Conservation (phyloP, 345 rosid genomes). For the Angophora floribunda region DNA sequence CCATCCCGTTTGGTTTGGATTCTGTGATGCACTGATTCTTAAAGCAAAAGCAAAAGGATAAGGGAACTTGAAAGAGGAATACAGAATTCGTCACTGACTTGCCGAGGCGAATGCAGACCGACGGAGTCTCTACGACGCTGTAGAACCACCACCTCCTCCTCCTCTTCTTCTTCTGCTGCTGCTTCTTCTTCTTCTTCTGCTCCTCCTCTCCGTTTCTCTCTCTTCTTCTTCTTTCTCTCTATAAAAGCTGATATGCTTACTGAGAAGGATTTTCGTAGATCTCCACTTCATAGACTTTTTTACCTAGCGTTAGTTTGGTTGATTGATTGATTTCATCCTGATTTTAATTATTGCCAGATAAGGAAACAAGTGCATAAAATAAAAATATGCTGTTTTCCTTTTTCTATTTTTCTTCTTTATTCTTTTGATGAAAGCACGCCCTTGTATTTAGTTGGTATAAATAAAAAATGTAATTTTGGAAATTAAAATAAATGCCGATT, state of each 20-base stretch:
- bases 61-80: too few relatives aligned
- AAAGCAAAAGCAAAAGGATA: background rate
- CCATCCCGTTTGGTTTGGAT: background rate
- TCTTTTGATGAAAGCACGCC: too few relatives aligned
- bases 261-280: background rate
- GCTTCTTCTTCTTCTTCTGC: background rate
- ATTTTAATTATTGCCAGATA: background rate
- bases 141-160: background rate
- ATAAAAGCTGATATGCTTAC: background rate
- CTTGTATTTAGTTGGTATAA: background rate
- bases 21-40: background rate
- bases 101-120: background rate
- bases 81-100: too few relatives aligned
- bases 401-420: background rate
- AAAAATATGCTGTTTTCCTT: background rate
- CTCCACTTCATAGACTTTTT: background rate
- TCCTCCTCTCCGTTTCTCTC: rapidly evolving
- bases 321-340: background rate
- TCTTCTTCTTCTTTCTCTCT: background rate
- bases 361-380: background rate
- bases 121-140: background rate
- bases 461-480: background rate
- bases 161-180: background rate
- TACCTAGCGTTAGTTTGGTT: background rate
- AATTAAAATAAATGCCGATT: background rate